Evolutionary conservation across 192 early-diverging fungal species (phyloP).

Genomic region (Coemansia sp.): DNA sequence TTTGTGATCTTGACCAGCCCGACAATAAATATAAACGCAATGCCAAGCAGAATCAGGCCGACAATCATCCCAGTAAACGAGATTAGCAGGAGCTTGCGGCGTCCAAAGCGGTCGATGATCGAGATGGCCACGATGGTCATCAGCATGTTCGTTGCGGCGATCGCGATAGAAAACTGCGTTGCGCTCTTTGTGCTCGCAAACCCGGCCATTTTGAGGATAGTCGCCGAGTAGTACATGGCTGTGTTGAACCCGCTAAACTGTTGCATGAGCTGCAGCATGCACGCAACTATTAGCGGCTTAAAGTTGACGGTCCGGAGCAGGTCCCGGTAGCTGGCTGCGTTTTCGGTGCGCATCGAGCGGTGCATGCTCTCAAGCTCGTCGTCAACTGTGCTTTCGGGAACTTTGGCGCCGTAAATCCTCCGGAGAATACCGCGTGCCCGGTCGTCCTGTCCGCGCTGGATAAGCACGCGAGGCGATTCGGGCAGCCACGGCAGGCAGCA

Average conservation of each 20-base stretch:
- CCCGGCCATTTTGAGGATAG: slow-evolving; percentile 52
- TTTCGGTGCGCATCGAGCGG: slow-evolving; percentile 54
- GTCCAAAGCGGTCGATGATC: slow-evolving; percentile 78
- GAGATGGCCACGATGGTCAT: slow-evolving; percentile 81
- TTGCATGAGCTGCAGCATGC: slow-evolving; percentile 68
- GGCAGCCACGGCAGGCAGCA: slow-evolving; percentile 59
- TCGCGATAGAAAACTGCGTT: slow-evolving; percentile 50
- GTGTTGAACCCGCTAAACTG: slow-evolving; percentile 76
- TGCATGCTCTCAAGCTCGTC: slow-evolving; percentile 55
- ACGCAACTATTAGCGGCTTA: slow-evolving; percentile 60
- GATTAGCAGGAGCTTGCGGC: slow-evolving; percentile 59
- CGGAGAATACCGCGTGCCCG: slow-evolving; percentile 53
- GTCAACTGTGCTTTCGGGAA: slow-evolving; percentile 50
- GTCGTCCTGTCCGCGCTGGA: slow-evolving; percentile 53
- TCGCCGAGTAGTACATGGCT: slow-evolving; percentile 68
- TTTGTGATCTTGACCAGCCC: slow-evolving; percentile 52
- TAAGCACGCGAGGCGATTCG: slow-evolving; percentile 67
- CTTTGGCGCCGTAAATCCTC: slow-evolving; percentile 31
- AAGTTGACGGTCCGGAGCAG: slow-evolving; percentile 55
- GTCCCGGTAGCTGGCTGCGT: slow-evolving; percentile 53
- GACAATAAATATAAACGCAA: slow-evolving; percentile 52
- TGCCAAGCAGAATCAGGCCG: slow-evolving; percentile 38
- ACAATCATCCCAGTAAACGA: slow-evolving; percentile 48
- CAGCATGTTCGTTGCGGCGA: slow-evolving; percentile 59
- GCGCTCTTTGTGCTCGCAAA: slow-evolving; percentile 54